Evolutionary conservation across 306 rosid genomes (phyloP).

Genomic region (Sesbania bispinosa): DNA sequence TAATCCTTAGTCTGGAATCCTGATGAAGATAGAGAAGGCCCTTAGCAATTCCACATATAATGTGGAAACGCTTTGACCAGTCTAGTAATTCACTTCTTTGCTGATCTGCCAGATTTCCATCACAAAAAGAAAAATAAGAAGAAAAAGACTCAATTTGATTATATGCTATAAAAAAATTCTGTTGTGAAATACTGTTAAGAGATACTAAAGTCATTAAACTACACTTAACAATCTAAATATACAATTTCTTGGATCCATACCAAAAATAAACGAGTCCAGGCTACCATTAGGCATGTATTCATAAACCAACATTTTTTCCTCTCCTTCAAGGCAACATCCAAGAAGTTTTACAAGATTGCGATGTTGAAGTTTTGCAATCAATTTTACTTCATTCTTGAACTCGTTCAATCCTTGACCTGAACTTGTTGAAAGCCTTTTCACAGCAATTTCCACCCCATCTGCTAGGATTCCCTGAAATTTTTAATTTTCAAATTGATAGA

Average conservation of each 20-base stretch:
- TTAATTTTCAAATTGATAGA: background rate
- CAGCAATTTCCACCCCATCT: conserved; percentile 52
- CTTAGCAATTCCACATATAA: conserved; percentile 47
- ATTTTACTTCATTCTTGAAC: conserved; percentile 50
- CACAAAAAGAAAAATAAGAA: background rate
- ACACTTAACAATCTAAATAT: background rate
- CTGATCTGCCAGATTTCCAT: conserved; percentile 32
- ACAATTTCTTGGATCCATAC: conserved; percentile 9
- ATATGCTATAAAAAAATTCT: background rate
- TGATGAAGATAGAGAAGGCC: conserved; percentile 69
- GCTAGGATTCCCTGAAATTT: conserved; percentile 38
- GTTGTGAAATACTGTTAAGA: background rate
- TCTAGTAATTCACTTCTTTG: conserved; percentile 24
- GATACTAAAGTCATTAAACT: background rate
- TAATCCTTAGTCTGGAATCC: conserved; percentile 55
- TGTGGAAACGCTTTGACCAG: conserved; percentile 54
- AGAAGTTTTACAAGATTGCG: conserved; percentile 58
- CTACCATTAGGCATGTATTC: conserved; percentile 47
- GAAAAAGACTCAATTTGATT: background rate
- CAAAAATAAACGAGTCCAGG: conserved; percentile 47
- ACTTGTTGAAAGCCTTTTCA: conserved; percentile 48
- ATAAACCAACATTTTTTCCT: conserved; percentile 41
- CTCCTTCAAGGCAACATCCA: conserved; percentile 51
- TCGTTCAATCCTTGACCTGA: conserved; percentile 47
- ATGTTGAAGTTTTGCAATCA: conserved; percentile 55